These are phyloP conservation scores for Myriangium duriaei DNA, from an alignment of 2,329 filamentous ascomycete species.

Conservation along the genomic window DNA sequence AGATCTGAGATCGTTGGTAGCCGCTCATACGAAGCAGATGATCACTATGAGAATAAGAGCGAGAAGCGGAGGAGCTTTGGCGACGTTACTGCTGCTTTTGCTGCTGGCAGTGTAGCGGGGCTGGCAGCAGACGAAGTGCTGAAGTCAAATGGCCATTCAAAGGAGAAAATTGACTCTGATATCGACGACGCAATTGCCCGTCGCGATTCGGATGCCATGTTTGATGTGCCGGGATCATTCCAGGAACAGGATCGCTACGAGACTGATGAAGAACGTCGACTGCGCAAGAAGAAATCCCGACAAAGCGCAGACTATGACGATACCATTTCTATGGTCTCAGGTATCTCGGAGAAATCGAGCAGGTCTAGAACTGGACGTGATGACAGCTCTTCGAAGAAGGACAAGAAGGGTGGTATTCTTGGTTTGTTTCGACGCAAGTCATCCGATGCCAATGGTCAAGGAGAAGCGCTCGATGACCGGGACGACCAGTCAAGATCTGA, in stretches of 20 bases:
- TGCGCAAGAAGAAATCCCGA: constrained; percentile 22
- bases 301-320: constrained; percentile 30
- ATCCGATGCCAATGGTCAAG: constrained; percentile 23
- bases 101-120: constrained; percentile 18
- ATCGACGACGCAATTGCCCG: too few species aligned
- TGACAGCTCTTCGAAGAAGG: constrained; percentile 26
- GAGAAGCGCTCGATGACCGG: constrained; percentile 22
- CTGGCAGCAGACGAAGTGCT: constrained; percentile 12
- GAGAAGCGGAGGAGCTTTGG: constrained; percentile 17
- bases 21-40: constrained; percentile 12
- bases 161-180: too few species aligned
- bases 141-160: too few species aligned
- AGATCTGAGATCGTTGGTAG: too few species aligned
- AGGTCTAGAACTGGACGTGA: constrained; percentile 26
- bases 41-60: constrained; percentile 4
- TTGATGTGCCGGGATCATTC: constrained; percentile 13
- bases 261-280: constrained; percentile 7
- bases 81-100: constrained; percentile 19
- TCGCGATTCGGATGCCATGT: too few species aligned
- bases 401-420: constrained; percentile 34
- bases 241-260: constrained; percentile 14
- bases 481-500: constrained; percentile 34
- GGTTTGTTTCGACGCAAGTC: constrained; percentile 36
- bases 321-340: constrained; percentile 28
- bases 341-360: constrained; percentile 19